Base-by-base conservation (phyloP, 495 filamentous ascomycete species). In the Penicillium pulvis region DNA sequence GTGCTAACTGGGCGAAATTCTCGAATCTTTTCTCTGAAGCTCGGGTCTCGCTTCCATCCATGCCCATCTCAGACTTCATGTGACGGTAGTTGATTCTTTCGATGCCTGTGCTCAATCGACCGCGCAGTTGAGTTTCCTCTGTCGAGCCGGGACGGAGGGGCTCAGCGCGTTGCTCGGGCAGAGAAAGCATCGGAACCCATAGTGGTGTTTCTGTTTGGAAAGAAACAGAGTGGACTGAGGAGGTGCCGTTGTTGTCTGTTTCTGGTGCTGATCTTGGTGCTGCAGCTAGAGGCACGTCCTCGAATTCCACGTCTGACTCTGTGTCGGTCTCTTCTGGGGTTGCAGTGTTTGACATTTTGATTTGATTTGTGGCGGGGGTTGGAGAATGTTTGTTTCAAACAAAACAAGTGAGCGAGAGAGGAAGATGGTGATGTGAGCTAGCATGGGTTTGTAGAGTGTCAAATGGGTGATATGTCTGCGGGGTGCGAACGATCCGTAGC, bases 111-210 rank as follows among this genome's bases (percentile, higher is more conserved):
- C 56, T 61, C 8, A 69, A 41, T 8, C 56, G 56, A 31, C 55
- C 56, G 6, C 67, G 65, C n/a, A 68, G 50, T 19, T 68, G 65
- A 12, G 85, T 86, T 70, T 97, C 92, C 68, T 93, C 94, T 8
- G 74, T 69, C 0, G 89, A 89, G 2, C 92, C 92, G 0, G 89
- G 73, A 30, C 79, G 81, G 7, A 95, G 74, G 0, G 90, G 85
- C 19, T 81, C 79, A 23, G 76, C 69, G 55, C 90, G 57, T 31
- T 70, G 67, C 2, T 17, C 52, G 10, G 67, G 65, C 6, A 70
- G 58, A 35, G 23, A 54, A 0, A 65, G 53, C 7, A 52, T n/a
- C 23, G 67, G 62, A 0, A 12, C 57, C 64, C 64, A 70, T 36
- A 33, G 31, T 24, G 30, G 55, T 19, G 14, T 53, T 23, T 28